Evolutionary conservation across 257 asterid species (phyloP), one percentile per base, ranked within the genome.

Genomic region (Solanum tarijense): DNA sequence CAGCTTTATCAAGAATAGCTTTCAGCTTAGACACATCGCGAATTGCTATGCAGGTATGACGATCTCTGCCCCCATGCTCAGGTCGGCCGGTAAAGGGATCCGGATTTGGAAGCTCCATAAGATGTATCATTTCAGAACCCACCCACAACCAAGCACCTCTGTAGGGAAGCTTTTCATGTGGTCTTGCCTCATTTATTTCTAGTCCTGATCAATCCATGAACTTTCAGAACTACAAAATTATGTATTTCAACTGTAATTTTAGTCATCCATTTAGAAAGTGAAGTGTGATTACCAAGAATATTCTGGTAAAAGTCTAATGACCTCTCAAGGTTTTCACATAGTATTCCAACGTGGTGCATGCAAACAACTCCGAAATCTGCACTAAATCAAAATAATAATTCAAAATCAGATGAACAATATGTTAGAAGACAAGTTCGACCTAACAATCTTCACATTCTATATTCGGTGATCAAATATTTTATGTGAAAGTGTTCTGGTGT

Each of bases 101-200:
- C 0, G 98, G 99, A 91, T 97, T 96, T 8, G 99, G 98, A 86
- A 97, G 99, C 94, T 97, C 99, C 99, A 97, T 97, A 75, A 97
- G 74, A 90, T 95, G 99, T 92, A 97, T 94, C 99, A 97, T 97
- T 93, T 93, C 98, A 35, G 98, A 89, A 31, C 99, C 98, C 46
- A 96, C 97, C 98, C 99, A 97, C 65, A 97, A 89, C 99, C 98
- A 97, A 88, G 98, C 98, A 88, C 98, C 99, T 88, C 98, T 92
- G 32, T 95, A 96, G 12, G 98, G 98, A 81, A 96, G 98, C 91
- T 96, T 95, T 84, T 95, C 96, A 82, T 95, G 95, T 73, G 99
- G 99, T 5, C 99, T 92, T 16, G 99, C 98, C 93, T 94, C 98
- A 35, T 96, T 96, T 91, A 94, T 94, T 81, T 89, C 39, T 58